phyloP scores from a whole-genome alignment of 2,329 filamentous ascomycete species.

The Davidsoniella eucalypti region DNA sequence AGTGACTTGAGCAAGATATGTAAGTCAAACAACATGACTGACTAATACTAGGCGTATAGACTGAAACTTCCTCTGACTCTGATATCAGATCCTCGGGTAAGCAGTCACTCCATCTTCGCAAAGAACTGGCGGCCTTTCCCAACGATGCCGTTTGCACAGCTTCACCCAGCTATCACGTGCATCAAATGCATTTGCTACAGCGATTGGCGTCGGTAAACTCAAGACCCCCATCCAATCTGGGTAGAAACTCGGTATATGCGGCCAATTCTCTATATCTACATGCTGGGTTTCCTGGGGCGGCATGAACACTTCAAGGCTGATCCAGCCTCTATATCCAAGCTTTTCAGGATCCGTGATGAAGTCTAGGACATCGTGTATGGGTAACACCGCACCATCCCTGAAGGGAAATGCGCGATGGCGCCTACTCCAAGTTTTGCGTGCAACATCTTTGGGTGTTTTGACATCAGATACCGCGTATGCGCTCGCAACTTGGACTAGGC shows the following conservation, averaged over 20 bases:
- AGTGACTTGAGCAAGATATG: too few relatives aligned
- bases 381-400: too few relatives aligned
- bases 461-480: neutral
- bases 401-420: conserved; percentile 14
- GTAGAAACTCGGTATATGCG: neutral
- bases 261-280: too few relatives aligned
- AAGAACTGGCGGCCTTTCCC: conserved; percentile 6
- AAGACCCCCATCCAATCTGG: neutral
- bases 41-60: neutral
- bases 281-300: neutral
- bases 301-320: conserved; percentile 16
- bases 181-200: conserved; percentile 9
- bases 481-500: conserved; percentile 16
- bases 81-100: neutral
- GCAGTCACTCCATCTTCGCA: neutral
- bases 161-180: conserved; percentile 13
- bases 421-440: conserved; percentile 13
- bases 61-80: neutral
- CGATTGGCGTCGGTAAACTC: conserved; percentile 7
- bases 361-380: conserved; percentile 13
- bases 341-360: conserved; percentile 12
- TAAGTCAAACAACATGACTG: too few relatives aligned
- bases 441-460: too few relatives aligned
- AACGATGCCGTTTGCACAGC: conserved; percentile 13
- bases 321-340: conserved; percentile 13